Percentiles rank a stretch among this genome's conserved stretches.
Evolutionary conservation across 2,329 filamentous ascomycete species (phyloP).

Genomic region (Ophiostoma sp.): DNA sequence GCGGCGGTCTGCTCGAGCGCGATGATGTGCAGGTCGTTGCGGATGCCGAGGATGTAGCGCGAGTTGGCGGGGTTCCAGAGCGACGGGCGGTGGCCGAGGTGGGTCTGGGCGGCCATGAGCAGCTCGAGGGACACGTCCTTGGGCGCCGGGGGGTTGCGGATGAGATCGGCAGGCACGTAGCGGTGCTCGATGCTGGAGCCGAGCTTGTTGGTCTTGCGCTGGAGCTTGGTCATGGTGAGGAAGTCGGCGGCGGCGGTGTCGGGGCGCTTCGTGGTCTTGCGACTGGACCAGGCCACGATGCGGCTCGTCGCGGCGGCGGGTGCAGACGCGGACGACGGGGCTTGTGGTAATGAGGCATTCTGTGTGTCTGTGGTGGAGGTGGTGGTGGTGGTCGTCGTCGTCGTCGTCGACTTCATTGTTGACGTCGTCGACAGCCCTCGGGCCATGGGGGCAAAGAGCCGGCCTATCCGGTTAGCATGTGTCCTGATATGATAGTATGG

Average conservation of each 20-base stretch:
- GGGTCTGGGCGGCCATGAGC: conserved; percentile 77
- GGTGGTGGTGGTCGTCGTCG: background rate
- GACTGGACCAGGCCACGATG: conserved; percentile 6
- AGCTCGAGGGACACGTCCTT: conserved; percentile 84
- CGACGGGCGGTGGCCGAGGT: conserved; percentile 85
- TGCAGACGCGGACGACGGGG: background rate
- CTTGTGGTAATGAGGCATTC: background rate
- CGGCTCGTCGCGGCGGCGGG: background rate
- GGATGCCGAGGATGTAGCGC: conserved; percentile 86
- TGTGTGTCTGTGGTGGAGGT: conserved; percentile 11
- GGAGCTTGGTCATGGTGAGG: conserved; percentile 38
- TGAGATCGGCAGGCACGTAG: conserved; percentile 61
- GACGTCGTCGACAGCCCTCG: conserved; percentile 25
- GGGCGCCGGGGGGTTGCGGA: conserved; percentile 67
- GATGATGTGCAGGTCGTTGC: conserved; percentile 88
- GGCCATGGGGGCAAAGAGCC: conserved; percentile 34
- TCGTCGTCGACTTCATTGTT: conserved; percentile 27
- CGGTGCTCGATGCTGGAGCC: conserved; percentile 47
- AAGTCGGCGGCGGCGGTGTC: conserved; percentile 35
- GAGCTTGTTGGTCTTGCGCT: conserved; percentile 42
- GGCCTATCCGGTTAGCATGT: conserved; percentile 32
- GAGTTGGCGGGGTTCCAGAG: conserved; percentile 94
- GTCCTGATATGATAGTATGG: too few relatives aligned
- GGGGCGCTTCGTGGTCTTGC: conserved; percentile 15
- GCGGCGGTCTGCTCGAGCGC: conserved; percentile 82